phyloP scores from a whole-genome alignment of 2,329 filamentous ascomycete species.

The Dothistroma pini region DNA sequence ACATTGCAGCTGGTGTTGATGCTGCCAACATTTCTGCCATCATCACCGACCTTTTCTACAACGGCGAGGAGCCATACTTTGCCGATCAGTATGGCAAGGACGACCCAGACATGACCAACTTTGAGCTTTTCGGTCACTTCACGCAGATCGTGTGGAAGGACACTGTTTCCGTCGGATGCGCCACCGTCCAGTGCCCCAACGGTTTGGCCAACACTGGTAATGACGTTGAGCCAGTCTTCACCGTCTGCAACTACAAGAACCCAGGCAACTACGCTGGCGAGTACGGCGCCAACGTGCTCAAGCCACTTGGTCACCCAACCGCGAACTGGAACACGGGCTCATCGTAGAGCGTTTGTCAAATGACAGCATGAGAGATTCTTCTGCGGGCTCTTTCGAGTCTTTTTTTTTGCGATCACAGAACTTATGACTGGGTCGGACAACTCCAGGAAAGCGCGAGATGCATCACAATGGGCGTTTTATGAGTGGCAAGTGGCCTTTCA shows the following conservation, averaged over 20 bases:
- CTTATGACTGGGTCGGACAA: constrained; percentile 20
- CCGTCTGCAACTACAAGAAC: constrained; percentile 83
- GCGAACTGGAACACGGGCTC: constrained; percentile 32
- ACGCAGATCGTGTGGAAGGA: constrained; percentile 69
- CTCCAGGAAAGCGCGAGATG: constrained; percentile 20
- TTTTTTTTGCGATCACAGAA: constrained; percentile 17
- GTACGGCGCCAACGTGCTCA: constrained; percentile 52
- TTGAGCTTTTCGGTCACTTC: constrained; percentile 70
- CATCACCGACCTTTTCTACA: constrained; percentile 85
- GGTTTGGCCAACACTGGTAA: constrained; percentile 45
- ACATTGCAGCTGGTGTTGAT: constrained; percentile 69
- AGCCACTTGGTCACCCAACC: constrained; percentile 39
- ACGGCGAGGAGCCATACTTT: constrained; percentile 65
- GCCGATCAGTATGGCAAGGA: constrained; percentile 54
- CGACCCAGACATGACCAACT: constrained; percentile 59
- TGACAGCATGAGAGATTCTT: constrained; percentile 6
- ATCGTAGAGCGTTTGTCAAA: constrained; percentile 1
- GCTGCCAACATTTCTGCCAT: constrained; percentile 60
- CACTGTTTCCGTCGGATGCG: constrained; percentile 62
- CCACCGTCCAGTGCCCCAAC: constrained; percentile 54
- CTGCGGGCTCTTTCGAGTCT: constrained; percentile 1
- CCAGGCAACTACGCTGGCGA: constrained; percentile 55
- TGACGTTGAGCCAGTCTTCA: constrained; percentile 58
- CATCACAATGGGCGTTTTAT: constrained; percentile 19
- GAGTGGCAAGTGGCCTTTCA: constrained; percentile 15